Evolutionary conservation across 306 rosid genomes (phyloP).

Genomic region (Hippophae tibetana): DNA sequence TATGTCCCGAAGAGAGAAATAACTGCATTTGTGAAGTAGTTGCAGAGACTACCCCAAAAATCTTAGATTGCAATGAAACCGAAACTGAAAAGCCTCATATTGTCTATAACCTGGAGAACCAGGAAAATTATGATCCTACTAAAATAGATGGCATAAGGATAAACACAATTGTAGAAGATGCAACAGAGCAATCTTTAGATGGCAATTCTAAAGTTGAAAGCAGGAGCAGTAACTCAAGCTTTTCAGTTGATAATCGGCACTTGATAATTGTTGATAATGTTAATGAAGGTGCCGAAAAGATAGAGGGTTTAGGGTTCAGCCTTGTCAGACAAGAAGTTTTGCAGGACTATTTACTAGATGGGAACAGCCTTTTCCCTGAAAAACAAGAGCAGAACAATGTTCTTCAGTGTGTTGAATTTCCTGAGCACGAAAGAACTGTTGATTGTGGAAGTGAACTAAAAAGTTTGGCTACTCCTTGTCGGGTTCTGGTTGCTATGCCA

Average conservation of each 20-base stretch:
- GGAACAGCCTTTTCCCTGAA: background rate
- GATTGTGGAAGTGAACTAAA: constrained; percentile 17
- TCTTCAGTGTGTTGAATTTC: constrained; percentile 1
- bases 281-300: constrained; percentile 7
- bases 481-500: constrained; percentile 5
- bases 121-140: constrained; percentile 21
- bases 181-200: constrained; percentile 15
- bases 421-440: constrained; percentile 8
- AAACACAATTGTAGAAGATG: constrained; percentile 23
- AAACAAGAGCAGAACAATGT: constrained; percentile 1
- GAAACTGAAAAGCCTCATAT: constrained; percentile 15
- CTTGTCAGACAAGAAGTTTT: constrained; percentile 15
- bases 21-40: constrained; percentile 12
- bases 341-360: constrained; percentile 9
- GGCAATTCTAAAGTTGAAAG: constrained; percentile 17
- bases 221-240: constrained; percentile 17
- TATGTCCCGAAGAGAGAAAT: constrained; percentile 24
- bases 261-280: constrained; percentile 6
- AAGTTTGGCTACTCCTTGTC: constrained; percentile 5
- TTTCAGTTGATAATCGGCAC: constrained; percentile 25
- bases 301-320: constrained; percentile 14
- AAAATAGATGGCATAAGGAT: constrained; percentile 13
- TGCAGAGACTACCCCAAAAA: constrained; percentile 21
- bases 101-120: constrained; percentile 9
- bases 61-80: constrained; percentile 19